phyloP scores from a whole-genome alignment of 2,329 filamentous ascomycete species.

The Erysiphe pulchra region DNA sequence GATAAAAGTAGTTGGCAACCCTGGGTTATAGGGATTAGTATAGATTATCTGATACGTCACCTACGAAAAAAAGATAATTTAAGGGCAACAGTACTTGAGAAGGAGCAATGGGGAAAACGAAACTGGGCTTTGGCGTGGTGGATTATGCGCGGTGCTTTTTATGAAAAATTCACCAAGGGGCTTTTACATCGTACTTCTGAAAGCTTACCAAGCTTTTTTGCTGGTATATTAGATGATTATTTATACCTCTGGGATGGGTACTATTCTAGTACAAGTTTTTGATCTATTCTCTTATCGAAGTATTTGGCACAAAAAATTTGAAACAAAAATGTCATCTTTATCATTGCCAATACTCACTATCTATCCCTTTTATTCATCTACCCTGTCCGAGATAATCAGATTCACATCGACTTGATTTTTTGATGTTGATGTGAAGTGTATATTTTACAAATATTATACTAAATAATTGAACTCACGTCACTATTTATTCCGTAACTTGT shows the following conservation, averaged over 20 bases:
- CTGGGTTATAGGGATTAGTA: constrained; percentile 63
- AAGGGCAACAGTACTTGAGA: constrained; percentile 64
- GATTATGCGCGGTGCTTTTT: constrained; percentile 89
- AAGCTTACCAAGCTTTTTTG: constrained; percentile 37
- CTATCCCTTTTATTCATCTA: too few species aligned
- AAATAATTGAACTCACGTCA: too few species aligned
- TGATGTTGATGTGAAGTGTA: too few species aligned
- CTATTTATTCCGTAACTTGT: too few species aligned
- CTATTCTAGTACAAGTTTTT: constrained; percentile 35
- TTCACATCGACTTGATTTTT: too few species aligned
- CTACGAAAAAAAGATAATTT: constrained; percentile 29
- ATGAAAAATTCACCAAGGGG: constrained; percentile 68
- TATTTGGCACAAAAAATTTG: too few species aligned
- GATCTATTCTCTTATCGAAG: too few species aligned
- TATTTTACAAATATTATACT: too few species aligned
- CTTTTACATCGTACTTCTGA: constrained; percentile 29
- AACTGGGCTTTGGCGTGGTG: constrained; percentile 90
- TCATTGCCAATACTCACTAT: too few species aligned
- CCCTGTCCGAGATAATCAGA: too few species aligned
- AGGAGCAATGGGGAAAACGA: constrained; percentile 67
- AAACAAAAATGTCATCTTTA: too few species aligned
- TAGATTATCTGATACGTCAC: constrained; percentile 78
- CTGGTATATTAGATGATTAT: constrained; percentile 79
- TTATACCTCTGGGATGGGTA: constrained; percentile 97
- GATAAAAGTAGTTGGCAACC: constrained; percentile 69